Base-by-base conservation (phyloP, 768 basidiomycete species). In the Amanita brunnescens region DNA sequence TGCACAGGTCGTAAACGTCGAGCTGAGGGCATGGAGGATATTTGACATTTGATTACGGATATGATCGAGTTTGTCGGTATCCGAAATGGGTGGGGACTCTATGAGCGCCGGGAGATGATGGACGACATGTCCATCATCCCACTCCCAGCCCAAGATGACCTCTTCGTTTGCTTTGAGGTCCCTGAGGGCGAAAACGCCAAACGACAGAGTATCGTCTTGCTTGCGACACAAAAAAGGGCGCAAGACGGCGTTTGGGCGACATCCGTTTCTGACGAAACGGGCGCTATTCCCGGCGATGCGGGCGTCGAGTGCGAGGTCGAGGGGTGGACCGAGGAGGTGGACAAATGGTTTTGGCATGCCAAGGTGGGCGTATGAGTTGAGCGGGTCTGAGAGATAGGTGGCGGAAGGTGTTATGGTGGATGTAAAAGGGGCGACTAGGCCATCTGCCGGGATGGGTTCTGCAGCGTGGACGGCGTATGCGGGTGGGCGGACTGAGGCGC, bases 71-170 rank as follows among this genome's bases (percentile, higher is more conserved):
- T 78, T 73, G 18, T 68, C 69, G 1, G 75, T 70, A 30, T 76
- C 83, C 83, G 75, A 70, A 58, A 83, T 58, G 53, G 73, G 67
- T 4, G 82, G 80, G 4, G 75, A 65, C 58, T 80, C 69, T 51
- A 89, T 70, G 46, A 88, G 65, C 6, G 81, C 80, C n/a, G 81
- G 87, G 0, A 91, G 69, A 54, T 74, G 70, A 65, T 95, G 93
- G 0, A 94, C 79, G 0, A 85, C 82, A 61, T 91, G 87, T 1
- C 81, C 82, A 59, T 98, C 94, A 59, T 97, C 93, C 94, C 94
- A 98, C 63, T 96, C 92, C 92, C 94, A n/a, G n/a, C n/a, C n/a
- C n/a, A n/a, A 97, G 0, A 93, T 80, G 16, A 97, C 78, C 67
- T 97, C 94, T 56, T 93, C 91, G 43, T 85, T 76, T 30, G 79